Percentiles rank a stretch among this genome's conserved stretches.
These are phyloP conservation scores for Berkeleyomyces basicola DNA, from an alignment of 2,329 filamentous ascomycete genomes.

Conservation along the genomic window DNA sequence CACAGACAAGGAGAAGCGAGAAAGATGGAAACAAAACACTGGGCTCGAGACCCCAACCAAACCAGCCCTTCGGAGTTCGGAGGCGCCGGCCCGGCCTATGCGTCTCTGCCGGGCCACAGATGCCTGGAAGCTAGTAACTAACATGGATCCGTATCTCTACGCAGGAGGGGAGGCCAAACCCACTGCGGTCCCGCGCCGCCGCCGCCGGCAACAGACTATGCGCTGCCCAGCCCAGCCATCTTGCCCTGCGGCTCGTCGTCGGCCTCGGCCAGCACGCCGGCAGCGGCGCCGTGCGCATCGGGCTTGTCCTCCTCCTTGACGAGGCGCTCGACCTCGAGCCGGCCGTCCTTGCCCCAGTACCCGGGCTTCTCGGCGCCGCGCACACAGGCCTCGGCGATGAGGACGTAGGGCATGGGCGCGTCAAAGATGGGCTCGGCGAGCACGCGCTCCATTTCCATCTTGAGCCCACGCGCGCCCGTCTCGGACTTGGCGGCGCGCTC, in stretches of 20 bases:
- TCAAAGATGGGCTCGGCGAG: constrained; percentile 70
- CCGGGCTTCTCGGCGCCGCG: constrained; percentile 40
- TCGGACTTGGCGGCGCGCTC: constrained; percentile 40
- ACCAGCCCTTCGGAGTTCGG: too few species aligned
- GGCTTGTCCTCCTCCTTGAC: constrained; percentile 44
- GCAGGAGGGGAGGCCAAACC: too few species aligned
- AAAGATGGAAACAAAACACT: too few species aligned
- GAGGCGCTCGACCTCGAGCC: constrained; percentile 50
- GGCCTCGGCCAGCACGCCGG: not conserved
- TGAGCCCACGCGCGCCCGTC: constrained; percentile 65
- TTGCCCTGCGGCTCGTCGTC: constrained; percentile 22
- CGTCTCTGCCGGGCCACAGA: too few species aligned
- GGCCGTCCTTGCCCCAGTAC: constrained; percentile 54
- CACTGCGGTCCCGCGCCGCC: not conserved
- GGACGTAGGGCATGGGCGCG: constrained; percentile 57
- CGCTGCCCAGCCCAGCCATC: constrained; percentile 32
- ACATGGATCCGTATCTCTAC: too few species aligned
- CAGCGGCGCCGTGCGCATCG: constrained; percentile 11
- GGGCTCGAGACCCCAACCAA: too few species aligned
- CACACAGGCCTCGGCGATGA: constrained; percentile 56
- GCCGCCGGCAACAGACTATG: constrained; percentile 18
- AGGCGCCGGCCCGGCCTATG: too few species aligned
- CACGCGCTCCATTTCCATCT: constrained; percentile 67
- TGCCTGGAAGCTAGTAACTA: too few species aligned
- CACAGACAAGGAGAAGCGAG: too few species aligned